Conservation (phyloP, 106 monocot species). For the Vanilla planifolia region DNA sequence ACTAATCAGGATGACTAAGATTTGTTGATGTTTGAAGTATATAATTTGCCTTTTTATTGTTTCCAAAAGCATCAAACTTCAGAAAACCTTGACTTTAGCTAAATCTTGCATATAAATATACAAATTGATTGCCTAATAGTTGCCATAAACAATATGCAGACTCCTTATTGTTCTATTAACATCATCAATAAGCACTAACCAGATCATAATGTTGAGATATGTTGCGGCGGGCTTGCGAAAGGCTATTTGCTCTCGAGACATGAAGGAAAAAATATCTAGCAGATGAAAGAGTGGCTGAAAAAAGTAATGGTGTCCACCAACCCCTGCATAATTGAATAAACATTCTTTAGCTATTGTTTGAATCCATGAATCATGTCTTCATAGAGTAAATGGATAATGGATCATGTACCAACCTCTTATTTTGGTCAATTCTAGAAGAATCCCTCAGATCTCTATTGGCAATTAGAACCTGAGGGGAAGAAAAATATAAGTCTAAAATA, state of each 20-base stretch:
- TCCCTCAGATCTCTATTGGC: conserved; percentile 61
- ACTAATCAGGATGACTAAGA: too few relatives aligned
- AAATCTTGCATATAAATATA: background rate
- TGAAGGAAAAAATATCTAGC: conserved; percentile 77
- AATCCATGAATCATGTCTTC: background rate
- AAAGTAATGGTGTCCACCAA: conserved; percentile 88
- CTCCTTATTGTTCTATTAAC: background rate
- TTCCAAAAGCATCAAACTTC: too few relatives aligned
- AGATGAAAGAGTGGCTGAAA: conserved; percentile 71
- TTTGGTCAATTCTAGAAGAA: conserved; percentile 17
- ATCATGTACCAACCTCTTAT: conserved; percentile 24
- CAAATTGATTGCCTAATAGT: background rate
- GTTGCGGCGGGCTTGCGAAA: conserved; percentile 79
- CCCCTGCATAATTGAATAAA: conserved; percentile 34
- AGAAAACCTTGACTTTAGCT: too few relatives aligned
- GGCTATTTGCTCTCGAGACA: conserved; percentile 60
- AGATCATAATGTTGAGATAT: conserved; percentile 97
- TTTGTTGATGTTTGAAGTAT: too few relatives aligned
- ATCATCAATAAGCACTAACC: conserved; percentile 26
- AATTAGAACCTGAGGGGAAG: conserved; percentile 69
- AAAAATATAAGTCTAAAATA: too few relatives aligned
- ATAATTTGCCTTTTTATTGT: too few relatives aligned
- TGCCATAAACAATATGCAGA: background rate
- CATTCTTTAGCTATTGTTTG: background rate
- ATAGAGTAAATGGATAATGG: background rate